These are phyloP conservation scores for Kluyveromyces dobzhanskii DNA, from an alignment of 805 yeast species.

Conservation along the genomic window DNA sequence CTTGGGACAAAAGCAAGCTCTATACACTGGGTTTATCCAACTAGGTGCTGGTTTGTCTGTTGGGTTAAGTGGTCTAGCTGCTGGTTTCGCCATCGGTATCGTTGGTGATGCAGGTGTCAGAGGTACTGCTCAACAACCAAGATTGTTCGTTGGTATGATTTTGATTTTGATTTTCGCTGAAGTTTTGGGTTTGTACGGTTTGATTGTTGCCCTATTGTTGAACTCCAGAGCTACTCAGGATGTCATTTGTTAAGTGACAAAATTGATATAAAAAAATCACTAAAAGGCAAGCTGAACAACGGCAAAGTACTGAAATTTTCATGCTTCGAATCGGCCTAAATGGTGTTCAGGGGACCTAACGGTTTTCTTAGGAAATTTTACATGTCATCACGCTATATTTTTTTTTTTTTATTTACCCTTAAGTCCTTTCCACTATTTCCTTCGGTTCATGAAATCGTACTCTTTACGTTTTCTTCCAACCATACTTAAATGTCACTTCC, in stretches of 20 bases:
- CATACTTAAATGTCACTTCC: too few species aligned
- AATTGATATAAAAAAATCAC: too few species aligned
- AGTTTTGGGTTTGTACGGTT: conserved; percentile 96
- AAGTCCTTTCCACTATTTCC: too few species aligned
- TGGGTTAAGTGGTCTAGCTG: conserved; percentile 95
- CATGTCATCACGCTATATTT: too few species aligned
- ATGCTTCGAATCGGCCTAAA: too few species aligned
- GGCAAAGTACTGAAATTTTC: too few species aligned
- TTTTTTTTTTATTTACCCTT: too few species aligned
- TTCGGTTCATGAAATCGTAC: too few species aligned
- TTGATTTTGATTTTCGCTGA: conserved; percentile 97
- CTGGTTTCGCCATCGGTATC: conserved; percentile 98
- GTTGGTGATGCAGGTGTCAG: conserved; percentile 99
- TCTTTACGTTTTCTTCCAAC: too few species aligned
- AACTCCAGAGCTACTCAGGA: conserved; percentile 97
- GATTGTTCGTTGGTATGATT: conserved; percentile 97
- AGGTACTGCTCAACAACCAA: conserved; percentile 97
- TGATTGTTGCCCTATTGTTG: conserved; percentile 93
- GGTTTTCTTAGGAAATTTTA: too few species aligned
- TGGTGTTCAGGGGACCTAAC: too few species aligned
- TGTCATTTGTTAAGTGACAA: conserved; percentile 65
- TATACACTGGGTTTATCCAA: conserved; percentile 96
- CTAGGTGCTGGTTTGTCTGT: conserved; percentile 97
- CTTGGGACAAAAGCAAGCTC: conserved; percentile 81
- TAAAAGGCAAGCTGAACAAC: too few species aligned